These are phyloP conservation scores for Tricholoma saponaceum DNA, from an alignment of 768 basidiomycete species.

Conservation along the genomic window DNA sequence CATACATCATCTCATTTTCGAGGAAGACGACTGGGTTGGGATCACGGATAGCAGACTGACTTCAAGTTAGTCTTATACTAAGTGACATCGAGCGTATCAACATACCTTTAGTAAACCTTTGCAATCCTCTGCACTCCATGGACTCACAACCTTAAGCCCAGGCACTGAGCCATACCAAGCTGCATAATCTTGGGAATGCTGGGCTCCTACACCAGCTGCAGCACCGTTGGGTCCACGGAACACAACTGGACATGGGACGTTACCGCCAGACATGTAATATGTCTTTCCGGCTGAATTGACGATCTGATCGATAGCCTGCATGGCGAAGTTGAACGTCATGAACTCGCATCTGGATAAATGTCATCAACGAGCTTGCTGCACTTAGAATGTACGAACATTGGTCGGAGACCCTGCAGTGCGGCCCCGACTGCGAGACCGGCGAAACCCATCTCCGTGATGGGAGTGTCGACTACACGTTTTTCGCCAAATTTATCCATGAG, in stretches of 20 bases:
- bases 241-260: constrained; percentile 96
- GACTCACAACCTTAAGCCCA: constrained; percentile 95
- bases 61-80: neutral
- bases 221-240: constrained; percentile 99
- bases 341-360: constrained; percentile 78
- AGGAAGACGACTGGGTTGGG: constrained; percentile 98
- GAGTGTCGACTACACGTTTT: constrained; percentile 95
- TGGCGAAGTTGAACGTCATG: constrained; percentile 99
- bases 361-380: constrained; percentile 11
- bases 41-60: constrained; percentile 91
- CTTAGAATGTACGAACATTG: constrained; percentile 54
- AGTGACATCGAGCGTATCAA: constrained; percentile 1
- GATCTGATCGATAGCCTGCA: constrained; percentile 99
- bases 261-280: constrained; percentile 99
- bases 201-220: constrained; percentile 92
- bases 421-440: constrained; percentile 95
- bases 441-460: constrained; percentile 98
- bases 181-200: constrained; percentile 97
- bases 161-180: constrained; percentile 93
- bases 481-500: constrained; percentile 99
- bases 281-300: constrained; percentile 99
- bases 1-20: constrained; percentile 99
- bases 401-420: constrained; percentile 90
- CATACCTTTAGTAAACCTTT: constrained; percentile 93
- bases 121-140: constrained; percentile 99